These are phyloP conservation scores for Erythrobasidium hasegawianum DNA, from an alignment of 1,284 basidiomycete species.

Conservation along the genomic window DNA sequence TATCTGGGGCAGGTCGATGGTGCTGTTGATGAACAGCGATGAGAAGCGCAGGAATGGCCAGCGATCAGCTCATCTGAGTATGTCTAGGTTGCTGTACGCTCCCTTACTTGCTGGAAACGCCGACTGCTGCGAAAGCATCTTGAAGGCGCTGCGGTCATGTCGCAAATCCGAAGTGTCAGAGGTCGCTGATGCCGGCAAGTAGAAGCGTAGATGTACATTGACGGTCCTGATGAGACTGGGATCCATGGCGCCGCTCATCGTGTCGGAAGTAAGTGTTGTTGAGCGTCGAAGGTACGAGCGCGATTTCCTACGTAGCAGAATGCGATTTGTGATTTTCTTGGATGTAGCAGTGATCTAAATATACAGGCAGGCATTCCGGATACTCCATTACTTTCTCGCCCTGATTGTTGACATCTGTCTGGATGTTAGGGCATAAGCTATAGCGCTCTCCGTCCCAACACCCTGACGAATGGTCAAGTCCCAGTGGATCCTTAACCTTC, in stretches of 20 bases:
- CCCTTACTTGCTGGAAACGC: slow-evolving; percentile 51
- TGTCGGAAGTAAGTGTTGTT: too few species aligned
- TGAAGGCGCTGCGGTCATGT: slow-evolving; percentile 48
- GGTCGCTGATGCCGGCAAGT: background rate
- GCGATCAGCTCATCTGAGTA: background rate
- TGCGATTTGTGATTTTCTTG: too few species aligned
- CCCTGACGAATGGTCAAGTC: too few species aligned
- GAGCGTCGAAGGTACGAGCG: too few species aligned
- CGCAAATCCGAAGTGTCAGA: background rate
- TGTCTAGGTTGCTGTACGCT: background rate
- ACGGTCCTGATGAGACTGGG: slow-evolving; percentile 30
- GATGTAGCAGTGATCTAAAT: too few species aligned
- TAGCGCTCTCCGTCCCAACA: too few species aligned
- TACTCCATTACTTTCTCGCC: too few species aligned
- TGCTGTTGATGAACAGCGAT: slow-evolving; percentile 45
- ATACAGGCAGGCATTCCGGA: too few species aligned
- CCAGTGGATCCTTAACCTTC: too few species aligned
- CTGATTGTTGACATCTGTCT: too few species aligned
- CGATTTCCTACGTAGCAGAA: too few species aligned
- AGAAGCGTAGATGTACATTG: background rate
- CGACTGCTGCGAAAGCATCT: slow-evolving; percentile 56
- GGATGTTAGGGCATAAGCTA: too few species aligned
- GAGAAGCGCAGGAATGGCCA: background rate
- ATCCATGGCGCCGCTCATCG: slow-evolving; percentile 17
- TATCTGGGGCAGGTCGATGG: slow-evolving; percentile 57